phyloP scores from a whole-genome alignment of 352 stramenopile genomes.

The Phytopythium chamaehyphon region DNA sequence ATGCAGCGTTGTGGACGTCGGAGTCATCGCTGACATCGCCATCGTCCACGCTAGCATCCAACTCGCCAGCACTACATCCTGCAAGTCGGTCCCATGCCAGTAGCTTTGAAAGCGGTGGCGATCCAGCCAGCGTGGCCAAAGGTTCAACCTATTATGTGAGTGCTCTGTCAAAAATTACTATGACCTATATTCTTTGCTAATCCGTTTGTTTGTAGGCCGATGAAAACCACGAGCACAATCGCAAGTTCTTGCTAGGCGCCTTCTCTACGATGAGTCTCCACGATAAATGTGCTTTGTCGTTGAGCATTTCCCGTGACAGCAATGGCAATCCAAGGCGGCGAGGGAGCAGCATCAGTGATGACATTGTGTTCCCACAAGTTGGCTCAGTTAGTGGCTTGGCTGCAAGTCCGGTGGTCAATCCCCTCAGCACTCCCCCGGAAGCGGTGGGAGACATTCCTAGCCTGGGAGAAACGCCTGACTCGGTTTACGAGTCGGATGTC shows the following conservation, averaged over 20 bases:
- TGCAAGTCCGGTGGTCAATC: too few relatives aligned
- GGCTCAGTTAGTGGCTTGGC: too few relatives aligned
- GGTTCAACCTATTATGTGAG: conserved; percentile 40
- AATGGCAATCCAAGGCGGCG: conserved; percentile 27
- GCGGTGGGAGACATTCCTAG: not conserved
- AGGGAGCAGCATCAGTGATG: conserved; percentile 58
- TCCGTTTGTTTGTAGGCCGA: conserved; percentile 26
- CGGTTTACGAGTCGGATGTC: conserved; percentile 64
- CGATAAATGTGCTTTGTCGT: conserved; percentile 80
- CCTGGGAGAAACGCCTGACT: conserved; percentile 23
- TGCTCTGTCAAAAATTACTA: conserved; percentile 4
- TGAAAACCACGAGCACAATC: conserved; percentile 80
- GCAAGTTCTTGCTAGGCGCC: conserved; percentile 74
- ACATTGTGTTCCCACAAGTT: conserved; percentile 10
- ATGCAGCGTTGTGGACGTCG: not conserved
- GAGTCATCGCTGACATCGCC: conserved; percentile 1
- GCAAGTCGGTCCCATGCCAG: conserved; percentile 17
- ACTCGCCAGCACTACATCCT: not conserved
- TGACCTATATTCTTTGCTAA: not conserved
- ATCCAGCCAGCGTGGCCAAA: conserved; percentile 21
- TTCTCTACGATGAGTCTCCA: conserved; percentile 89
- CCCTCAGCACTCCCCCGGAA: too few relatives aligned
- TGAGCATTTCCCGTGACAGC: conserved; percentile 72
- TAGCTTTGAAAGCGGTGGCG: conserved; percentile 29
- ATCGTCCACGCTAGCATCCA: not conserved